Base-by-base conservation (phyloP, 176 grass and related monocot species). In the Poa pratensis region DNA sequence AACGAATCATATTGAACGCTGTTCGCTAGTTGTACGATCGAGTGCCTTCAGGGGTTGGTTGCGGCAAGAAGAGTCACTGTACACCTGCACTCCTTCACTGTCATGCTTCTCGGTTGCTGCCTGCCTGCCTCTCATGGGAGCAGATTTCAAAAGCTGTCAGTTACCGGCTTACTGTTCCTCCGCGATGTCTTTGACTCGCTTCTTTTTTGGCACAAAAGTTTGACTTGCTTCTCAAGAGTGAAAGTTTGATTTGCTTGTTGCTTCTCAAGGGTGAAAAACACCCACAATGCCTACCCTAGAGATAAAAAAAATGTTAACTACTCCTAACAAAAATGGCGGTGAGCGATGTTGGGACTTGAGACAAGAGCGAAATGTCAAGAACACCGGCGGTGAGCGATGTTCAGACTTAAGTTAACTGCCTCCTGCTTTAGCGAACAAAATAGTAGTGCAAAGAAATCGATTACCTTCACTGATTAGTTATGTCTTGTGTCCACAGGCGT, bases 371-470 rank as follows among this genome's bases (percentile, higher is more conserved):
- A 73, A 30, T 19, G 73, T 64, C 69, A 75, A 28, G 9, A 63
- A 62, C 27, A 3, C 3, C 13, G 10, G 42, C 7, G 30, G 22
- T 50, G 13, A 50, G 48, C 48, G 10, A 50, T 50, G 12, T 59
- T 10, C 26, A 14, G 13, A 26, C 50, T 48, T 48, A 60, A 60
- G 42, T 43, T 43, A 9, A 43, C 11, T 14, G 66, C 66, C 76
- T 45, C 87, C 87, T 24, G 34, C 76, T 79, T 88, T 79, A 72
- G 80, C 64, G 10, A 65, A 32, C 76, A 80, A 40, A 12, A 8
- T 9, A 19, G 52, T 15, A 32, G 57, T 39, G 50, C 46, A 65
- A 1, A 34, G 10, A 30, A 19, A 46, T 2, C 17, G 18, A 12
- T 20, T 45, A 62, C 34, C 34, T 35, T 35, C 34, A 35, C 2